Base-by-base conservation (phyloP, 352 stramenopile species). In the Phytophthora cactorum region DNA sequence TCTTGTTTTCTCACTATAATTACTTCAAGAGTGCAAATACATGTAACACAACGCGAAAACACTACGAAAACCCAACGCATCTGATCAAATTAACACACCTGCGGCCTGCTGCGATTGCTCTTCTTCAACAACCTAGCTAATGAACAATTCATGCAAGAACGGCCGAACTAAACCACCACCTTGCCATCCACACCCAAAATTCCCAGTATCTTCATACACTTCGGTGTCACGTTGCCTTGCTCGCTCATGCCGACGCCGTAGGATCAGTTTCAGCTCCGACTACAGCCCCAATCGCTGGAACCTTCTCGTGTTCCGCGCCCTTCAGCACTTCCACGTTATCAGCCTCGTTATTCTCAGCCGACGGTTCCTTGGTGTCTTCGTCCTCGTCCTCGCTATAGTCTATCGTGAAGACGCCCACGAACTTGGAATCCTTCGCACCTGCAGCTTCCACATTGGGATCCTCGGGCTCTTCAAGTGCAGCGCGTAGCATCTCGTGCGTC, bases 321-420 rank as follows among this genome's bases (percentile, higher is more conserved):
- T 76, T 74, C 9, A 34, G 49, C 5, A 63, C 44, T 25, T 65
- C 39, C 0, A 41, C 44, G 36, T 31, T 55, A 31, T 61, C 62
- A 17, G 50, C 10, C 0, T 64, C 39, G 5, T 12, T 41, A 15
- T 62, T 55, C 39, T 64, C 46, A 0, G 41, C 17, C 12, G 44
- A 29, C 5, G 45, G 25, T 38, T 73, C 57, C 56, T 60, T 47
- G 29, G 63, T 66, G n/a, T 75, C 53, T 11, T 88, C 77, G 12
- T 87, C 80, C 63, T 92, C 82, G 53, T 91, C 82, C 45, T 92
- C 84, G 57, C 84, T 92, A 65, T 92, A 88, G 57, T 90, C 84
- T 75, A 92, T 92, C 49, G 84, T 92, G 58, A 92, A 92, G 52
- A 92, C 82, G 14, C 80, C 84, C 15, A 90, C 82, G 64, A 92